These are phyloP conservation scores for Gossypium davidsonii DNA, from an alignment of 441 rosid genomes.

Conservation along the genomic window DNA sequence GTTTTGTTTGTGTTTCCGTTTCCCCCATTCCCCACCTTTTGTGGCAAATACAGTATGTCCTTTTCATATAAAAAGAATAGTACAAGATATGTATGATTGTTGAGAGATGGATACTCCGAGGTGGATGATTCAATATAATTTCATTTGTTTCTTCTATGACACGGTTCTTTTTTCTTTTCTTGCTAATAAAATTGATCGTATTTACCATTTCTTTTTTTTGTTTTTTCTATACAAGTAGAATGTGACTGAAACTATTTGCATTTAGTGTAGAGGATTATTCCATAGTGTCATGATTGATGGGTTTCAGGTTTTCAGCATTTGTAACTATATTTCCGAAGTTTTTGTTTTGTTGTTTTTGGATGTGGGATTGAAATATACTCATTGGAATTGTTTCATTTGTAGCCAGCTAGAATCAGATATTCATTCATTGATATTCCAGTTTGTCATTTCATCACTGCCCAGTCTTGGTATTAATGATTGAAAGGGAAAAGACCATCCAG, in stretches of 20 bases:
- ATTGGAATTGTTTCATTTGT: background rate
- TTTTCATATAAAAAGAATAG: constrained; percentile 11
- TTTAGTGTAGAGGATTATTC: no score
- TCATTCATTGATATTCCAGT: no score
- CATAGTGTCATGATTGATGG: background rate
- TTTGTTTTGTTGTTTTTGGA: background rate
- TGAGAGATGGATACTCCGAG: constrained; percentile 19
- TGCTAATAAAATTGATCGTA: background rate
- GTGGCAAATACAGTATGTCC: constrained; percentile 16
- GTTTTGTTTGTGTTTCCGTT: constrained; percentile 7
- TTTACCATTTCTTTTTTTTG: background rate
- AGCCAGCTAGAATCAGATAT: background rate
- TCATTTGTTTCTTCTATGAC: background rate
- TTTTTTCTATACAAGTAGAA: background rate
- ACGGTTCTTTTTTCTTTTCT: background rate
- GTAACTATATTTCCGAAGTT: no score
- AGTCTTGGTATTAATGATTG: no score
- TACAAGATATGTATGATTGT: constrained; percentile 26
- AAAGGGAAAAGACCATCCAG: no score
- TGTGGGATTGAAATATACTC: background rate
- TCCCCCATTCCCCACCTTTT: background rate
- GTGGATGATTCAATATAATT: constrained; percentile 18
- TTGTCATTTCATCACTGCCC: no score
- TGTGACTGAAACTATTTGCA: no score
- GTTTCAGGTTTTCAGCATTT: background rate